phyloP scores from a whole-genome alignment of 2,329 filamentous ascomycete species.

The Phaeosphaeria sp. region DNA sequence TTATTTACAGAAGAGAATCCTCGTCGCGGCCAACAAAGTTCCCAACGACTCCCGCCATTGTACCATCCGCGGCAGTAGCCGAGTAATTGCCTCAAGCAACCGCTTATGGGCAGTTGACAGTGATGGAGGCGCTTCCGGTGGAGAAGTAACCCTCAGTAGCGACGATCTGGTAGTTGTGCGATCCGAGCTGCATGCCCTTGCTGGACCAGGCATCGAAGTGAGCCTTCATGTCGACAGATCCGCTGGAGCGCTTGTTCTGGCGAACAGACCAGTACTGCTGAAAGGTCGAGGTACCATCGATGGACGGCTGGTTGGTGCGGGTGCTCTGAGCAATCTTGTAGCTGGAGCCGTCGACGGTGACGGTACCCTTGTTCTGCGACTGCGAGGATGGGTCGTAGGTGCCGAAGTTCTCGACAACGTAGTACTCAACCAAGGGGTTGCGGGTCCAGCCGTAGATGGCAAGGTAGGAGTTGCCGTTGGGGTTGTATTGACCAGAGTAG shows the following conservation, averaged over 20 bases:
- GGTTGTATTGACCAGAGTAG: conserved; percentile 44
- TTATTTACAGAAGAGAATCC: conserved; percentile 6
- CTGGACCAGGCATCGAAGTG: conserved; percentile 46
- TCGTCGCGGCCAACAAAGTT: background rate
- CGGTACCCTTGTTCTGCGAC: conserved; percentile 41
- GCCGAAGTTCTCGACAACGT: conserved; percentile 59
- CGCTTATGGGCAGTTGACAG: conserved; percentile 46
- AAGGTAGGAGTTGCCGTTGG: conserved; percentile 55
- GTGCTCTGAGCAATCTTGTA: conserved; percentile 42
- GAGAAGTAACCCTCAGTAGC: conserved; percentile 63
- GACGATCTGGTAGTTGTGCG: conserved; percentile 53
- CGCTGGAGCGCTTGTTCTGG: conserved; percentile 37
- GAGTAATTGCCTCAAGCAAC: background rate
- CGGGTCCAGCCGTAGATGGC: too few species aligned
- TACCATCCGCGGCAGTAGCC: background rate
- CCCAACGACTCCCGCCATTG: background rate
- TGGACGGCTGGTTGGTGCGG: conserved; percentile 55
- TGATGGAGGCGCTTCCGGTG: conserved; percentile 57
- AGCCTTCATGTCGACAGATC: conserved; percentile 40
- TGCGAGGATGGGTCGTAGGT: conserved; percentile 58
- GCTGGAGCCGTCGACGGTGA: conserved; percentile 38
- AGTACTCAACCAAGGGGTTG: conserved; percentile 64
- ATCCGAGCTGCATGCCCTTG: conserved; percentile 39
- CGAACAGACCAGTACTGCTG: conserved; percentile 59
- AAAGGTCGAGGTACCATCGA: conserved; percentile 59